Conservation (phyloP, 129 eudicot genomes). For the Centella asiatica region DNA sequence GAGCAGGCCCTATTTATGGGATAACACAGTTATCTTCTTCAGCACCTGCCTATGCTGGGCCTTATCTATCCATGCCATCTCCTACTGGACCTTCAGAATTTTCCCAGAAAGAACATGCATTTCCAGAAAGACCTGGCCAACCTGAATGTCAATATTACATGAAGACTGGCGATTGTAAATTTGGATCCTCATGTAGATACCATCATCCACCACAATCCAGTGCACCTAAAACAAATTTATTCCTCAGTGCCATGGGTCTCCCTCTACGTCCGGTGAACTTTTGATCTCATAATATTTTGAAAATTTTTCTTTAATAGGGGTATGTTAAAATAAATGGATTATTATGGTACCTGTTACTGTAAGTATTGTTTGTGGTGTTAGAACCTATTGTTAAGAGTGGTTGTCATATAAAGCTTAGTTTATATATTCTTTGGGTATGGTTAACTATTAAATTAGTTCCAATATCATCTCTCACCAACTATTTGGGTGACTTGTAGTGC, state of each 20-base stretch:
- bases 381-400: too few species aligned
- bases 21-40: conserved; percentile 65
- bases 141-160: conserved; percentile 77
- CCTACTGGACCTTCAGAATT: conserved; percentile 48
- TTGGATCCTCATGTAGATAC: conserved; percentile 82
- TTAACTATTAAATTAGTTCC: too few species aligned
- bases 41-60: conserved; percentile 45
- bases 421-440: too few species aligned
- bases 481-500: too few species aligned
- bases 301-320: neutral
- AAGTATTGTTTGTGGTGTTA: too few species aligned
- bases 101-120: conserved; percentile 44
- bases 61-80: conserved; percentile 34
- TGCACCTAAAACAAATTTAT: conserved; percentile 33
- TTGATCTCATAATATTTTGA: conserved; percentile 1
- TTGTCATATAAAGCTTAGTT: too few species aligned
- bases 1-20: conserved; percentile 53
- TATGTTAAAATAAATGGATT: neutral
- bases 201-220: conserved; percentile 70
- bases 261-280: conserved; percentile 77
- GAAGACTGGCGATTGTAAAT: conserved; percentile 82
- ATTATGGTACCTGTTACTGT: neutral
- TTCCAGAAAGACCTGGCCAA: conserved; percentile 84
- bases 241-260: conserved; percentile 84
- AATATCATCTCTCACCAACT: too few species aligned